Percentiles rank a stretch among this genome's conserved stretches.
Evolutionary conservation across 2,329 filamentous ascomycete genomes (phyloP).

Genomic region (Epichloe scottii): DNA sequence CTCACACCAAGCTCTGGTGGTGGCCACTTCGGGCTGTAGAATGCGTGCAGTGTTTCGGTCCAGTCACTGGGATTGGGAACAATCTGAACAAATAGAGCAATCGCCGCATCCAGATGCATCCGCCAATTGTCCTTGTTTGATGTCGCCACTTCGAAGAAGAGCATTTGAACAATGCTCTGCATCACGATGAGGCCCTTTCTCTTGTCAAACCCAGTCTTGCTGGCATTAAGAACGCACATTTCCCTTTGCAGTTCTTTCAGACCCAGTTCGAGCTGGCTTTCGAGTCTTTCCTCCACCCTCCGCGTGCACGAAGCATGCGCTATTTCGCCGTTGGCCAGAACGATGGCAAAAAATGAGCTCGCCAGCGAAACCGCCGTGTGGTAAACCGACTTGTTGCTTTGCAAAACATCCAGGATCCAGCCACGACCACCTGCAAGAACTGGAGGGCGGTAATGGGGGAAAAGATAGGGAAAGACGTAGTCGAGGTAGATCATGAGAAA

Average conservation of each 20-base stretch:
- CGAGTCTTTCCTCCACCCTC: slow-evolving; percentile 26
- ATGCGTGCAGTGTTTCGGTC: slow-evolving; percentile 21
- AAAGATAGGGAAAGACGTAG: slow-evolving; percentile 48
- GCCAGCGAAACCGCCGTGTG: slow-evolving; percentile 44
- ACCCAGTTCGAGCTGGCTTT: slow-evolving; percentile 31
- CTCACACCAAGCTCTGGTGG: slow-evolving; percentile 19
- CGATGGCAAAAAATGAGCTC: slow-evolving; percentile 42
- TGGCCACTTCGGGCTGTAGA: slow-evolving; percentile 22
- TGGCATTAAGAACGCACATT: slow-evolving; percentile 23
- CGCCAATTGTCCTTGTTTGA: slow-evolving; percentile 35
- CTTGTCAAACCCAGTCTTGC: slow-evolving; percentile 17
- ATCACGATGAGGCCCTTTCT: slow-evolving; percentile 28
- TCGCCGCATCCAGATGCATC: slow-evolving; percentile 36
- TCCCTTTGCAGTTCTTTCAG: slow-evolving; percentile 31
- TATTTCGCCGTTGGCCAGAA: slow-evolving; percentile 22
- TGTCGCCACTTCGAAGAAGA: slow-evolving; percentile 37
- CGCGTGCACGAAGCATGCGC: slow-evolving; percentile 23
- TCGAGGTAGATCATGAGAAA: slow-evolving; percentile 49
- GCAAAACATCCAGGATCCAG: slow-evolving; percentile 46
- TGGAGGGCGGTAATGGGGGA: slow-evolving; percentile 48
- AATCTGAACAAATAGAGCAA: slow-evolving; percentile 35
- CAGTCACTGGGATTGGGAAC: slow-evolving; percentile 25
- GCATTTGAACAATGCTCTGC: slow-evolving; percentile 39
- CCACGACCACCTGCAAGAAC: slow-evolving; percentile 43
- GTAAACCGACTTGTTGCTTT: slow-evolving; percentile 44